Conservation (phyloP, 1,284 basidiomycete genomes). For the Pulchroboletus neoregius region DNA sequence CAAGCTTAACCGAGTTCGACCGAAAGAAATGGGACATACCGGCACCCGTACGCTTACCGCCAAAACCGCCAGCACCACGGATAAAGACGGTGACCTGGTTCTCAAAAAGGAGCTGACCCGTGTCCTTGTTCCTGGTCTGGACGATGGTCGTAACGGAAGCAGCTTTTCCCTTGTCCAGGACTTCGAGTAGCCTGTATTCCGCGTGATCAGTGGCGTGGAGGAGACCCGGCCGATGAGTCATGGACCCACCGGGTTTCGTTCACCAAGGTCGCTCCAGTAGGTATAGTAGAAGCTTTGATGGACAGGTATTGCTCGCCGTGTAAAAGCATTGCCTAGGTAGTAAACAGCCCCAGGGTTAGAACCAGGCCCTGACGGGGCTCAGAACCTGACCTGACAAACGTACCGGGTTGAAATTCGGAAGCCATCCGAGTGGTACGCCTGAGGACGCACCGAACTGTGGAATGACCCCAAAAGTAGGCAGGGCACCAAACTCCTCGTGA, state of each 20-base stretch:
- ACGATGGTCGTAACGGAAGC: constrained; percentile 80
- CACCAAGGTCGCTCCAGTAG: constrained; percentile 81
- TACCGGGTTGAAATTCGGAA: constrained; percentile 94
- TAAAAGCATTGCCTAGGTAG: constrained; percentile 78
- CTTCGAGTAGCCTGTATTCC: constrained; percentile 61
- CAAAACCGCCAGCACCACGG: constrained; percentile 93
- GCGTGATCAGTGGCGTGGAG: constrained; percentile 4
- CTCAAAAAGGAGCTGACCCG: constrained; percentile 85
- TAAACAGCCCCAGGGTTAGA: too few relatives aligned
- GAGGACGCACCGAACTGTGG: constrained; percentile 82
- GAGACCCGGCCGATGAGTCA: background rate
- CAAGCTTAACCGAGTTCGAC: constrained; percentile 1
- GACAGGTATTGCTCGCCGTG: constrained; percentile 97
- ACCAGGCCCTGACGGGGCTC: too few relatives aligned
- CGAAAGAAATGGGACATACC: constrained; percentile 41
- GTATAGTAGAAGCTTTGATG: constrained; percentile 85
- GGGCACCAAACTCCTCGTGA: constrained; percentile 78
- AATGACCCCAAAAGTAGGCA: constrained; percentile 95
- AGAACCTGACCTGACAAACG: constrained; percentile 23
- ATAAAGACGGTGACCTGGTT: constrained; percentile 93
- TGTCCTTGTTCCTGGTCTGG: constrained; percentile 75
- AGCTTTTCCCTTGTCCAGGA: constrained; percentile 88
- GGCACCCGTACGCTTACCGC: constrained; percentile 82
- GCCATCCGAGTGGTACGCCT: constrained; percentile 70
- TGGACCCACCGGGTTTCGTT: constrained; percentile 65